These are phyloP conservation scores for Liquidambar formosana DNA, from an alignment of 164 flowering plant species.

Conservation along the genomic window DNA sequence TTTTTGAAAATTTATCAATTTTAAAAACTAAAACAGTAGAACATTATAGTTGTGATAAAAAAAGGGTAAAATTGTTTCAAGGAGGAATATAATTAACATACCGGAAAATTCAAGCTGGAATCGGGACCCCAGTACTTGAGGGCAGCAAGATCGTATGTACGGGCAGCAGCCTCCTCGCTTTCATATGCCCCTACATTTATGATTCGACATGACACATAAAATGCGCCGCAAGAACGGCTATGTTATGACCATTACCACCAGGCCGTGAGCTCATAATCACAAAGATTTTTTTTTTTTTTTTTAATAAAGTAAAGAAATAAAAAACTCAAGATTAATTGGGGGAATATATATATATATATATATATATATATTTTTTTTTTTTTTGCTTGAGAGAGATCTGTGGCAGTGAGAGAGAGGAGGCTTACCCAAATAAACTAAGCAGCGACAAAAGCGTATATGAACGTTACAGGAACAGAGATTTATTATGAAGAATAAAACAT, in stretches of 20 bases:
- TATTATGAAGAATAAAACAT: conserved; percentile 22
- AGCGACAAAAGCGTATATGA: conserved; percentile 39
- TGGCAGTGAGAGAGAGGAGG: conserved; percentile 2
- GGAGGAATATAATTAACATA: conserved; percentile 23
- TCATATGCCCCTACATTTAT: conserved; percentile 77
- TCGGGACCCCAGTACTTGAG: conserved; percentile 90
- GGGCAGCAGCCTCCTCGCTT: conserved; percentile 89
- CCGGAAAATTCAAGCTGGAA: conserved; percentile 82
- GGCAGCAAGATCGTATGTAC: conserved; percentile 91
- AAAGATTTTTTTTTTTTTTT: not conserved
- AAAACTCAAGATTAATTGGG: not conserved
- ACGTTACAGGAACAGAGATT: conserved; percentile 44
- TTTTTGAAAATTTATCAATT: too few species aligned
- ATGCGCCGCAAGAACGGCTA: too few species aligned
- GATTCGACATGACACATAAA: not conserved
- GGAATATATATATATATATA: too few species aligned
- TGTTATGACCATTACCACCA: too few species aligned
- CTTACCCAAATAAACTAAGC: conserved; percentile 87
- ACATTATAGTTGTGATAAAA: too few species aligned
- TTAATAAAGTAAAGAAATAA: not conserved
- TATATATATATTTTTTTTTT: too few species aligned
- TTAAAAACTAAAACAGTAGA: too few species aligned
- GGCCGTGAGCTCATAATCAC: not conserved
- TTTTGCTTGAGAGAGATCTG: not conserved
- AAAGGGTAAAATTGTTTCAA: too few species aligned